phyloP scores from a whole-genome alignment of 2,329 filamentous ascomycete species.

The Didymella arachidicola region DNA sequence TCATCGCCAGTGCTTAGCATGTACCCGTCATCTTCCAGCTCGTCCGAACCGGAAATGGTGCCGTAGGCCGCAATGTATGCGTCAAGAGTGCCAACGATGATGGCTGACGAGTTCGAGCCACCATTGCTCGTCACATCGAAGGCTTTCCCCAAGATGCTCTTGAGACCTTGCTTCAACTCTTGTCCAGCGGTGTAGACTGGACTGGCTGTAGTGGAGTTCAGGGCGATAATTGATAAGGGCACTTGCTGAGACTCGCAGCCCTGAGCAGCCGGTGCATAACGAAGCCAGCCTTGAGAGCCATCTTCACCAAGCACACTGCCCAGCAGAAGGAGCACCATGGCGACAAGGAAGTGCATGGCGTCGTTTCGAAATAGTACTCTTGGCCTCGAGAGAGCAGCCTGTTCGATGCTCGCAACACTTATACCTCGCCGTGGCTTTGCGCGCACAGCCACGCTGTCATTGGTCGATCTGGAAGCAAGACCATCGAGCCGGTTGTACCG shows the following conservation, averaged over 20 bases:
- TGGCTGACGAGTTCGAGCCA: constrained; percentile 38
- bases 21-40: constrained; percentile 67
- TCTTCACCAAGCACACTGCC: constrained; percentile 59
- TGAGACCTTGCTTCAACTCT: constrained; percentile 66
- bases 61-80: constrained; percentile 53
- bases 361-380: neutral
- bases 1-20: constrained; percentile 61
- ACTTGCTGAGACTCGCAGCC: constrained; percentile 52
- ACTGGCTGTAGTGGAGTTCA: constrained; percentile 63
- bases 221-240: constrained; percentile 60
- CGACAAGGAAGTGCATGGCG: constrained; percentile 20
- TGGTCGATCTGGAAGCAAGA: neutral
- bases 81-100: constrained; percentile 61
- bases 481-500: neutral
- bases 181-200: constrained; percentile 67
- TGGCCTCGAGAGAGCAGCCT: neutral
- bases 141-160: constrained; percentile 63
- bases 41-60: constrained; percentile 40
- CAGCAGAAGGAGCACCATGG: constrained; percentile 4
- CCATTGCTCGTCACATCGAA: constrained; percentile 47
- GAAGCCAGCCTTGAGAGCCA: constrained; percentile 69
- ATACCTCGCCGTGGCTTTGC: neutral
- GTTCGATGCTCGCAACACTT: neutral
- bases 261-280: constrained; percentile 65
- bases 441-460: neutral